Evolutionary conservation across 352 stramenopile genomes (phyloP), one percentile per base, ranked within the genome.

Genomic region (Pythium vanterpoolii): DNA sequence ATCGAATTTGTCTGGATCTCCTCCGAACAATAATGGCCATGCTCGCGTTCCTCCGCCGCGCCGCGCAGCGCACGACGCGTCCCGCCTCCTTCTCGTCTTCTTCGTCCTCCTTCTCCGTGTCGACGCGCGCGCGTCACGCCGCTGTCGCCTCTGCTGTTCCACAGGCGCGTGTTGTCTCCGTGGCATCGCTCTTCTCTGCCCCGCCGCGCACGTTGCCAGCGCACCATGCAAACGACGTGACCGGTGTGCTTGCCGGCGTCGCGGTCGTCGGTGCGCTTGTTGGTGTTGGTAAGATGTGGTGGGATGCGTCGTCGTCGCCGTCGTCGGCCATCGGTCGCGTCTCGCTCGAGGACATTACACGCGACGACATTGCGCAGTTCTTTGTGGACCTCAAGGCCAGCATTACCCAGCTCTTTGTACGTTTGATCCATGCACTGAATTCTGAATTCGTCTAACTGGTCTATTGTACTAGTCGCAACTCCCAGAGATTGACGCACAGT

Each of bases 231-330:
- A 73, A 71, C 43, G 83, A 92, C 44, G 73, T 82, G 36, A 88
- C 83, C 21, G 77, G 73, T 26, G 66, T 93, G 38, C 73, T 93
- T 19, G 79, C 77, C 5, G 76, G 79, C 31, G 77, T 95, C 24
- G 85, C 85, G 9, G 68, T 89, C 23, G 73, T 90, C 10, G 73
- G 83, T 11, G 83, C 81, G 11, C 59, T 91, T 18, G 55, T 89
- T 5, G 81, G 83, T 14, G 81, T 95, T 0, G 85, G 79, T 4
- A 93, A 95, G 56, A 95, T 95, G 79, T 92, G 83, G 79, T 93
- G 81, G 81, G 79, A 91, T 58, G 83, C 82, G 19, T 93, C 83
- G 19, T 69, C 73, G 24, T 71, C 77, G 19, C 34, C 65, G 0
- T 62, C 67, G 2, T 48, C 60, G 0, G 14, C 10, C 13, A 33